Conservation (phyloP, 2,329 filamentous ascomycete species). For the Cladosporium sp. region DNA sequence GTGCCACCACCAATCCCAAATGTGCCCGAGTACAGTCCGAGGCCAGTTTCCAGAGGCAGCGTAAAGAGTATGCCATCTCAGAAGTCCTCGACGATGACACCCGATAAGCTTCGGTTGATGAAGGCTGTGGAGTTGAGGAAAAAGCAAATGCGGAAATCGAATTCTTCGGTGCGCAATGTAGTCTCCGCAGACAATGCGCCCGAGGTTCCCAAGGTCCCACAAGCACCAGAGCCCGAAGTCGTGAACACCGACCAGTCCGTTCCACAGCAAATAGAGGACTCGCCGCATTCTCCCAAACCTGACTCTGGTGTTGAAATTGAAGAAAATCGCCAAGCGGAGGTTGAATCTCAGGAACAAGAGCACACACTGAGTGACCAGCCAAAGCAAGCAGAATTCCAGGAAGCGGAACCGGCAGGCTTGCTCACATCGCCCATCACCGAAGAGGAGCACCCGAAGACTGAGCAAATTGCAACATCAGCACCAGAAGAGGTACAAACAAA, state of each 20-base stretch:
- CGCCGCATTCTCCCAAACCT: slow-evolving; percentile 35
- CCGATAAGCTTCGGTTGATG: slow-evolving; percentile 88
- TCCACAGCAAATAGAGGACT: neutral
- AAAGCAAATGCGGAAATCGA: slow-evolving; percentile 58
- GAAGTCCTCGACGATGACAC: slow-evolving; percentile 56
- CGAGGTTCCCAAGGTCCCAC: slow-evolving; percentile 4
- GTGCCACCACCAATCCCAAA: slow-evolving; percentile 33
- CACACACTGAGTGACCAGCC: too few species aligned
- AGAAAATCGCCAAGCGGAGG: slow-evolving; percentile 10
- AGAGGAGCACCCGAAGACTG: neutral
- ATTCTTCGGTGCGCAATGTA: slow-evolving; percentile 15
- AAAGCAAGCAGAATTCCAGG: too few species aligned
- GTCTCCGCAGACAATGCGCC: slow-evolving; percentile 16
- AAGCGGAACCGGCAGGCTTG: neutral
- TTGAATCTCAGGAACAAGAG: neutral
- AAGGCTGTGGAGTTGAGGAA: slow-evolving; percentile 89
- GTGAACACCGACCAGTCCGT: neutral
- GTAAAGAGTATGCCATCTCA: slow-evolving; percentile 42
- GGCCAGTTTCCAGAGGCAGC: slow-evolving; percentile 33
- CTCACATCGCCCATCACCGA: neutral
- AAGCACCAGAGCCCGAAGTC: neutral
- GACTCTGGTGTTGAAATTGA: slow-evolving; percentile 57
- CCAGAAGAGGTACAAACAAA: neutral
- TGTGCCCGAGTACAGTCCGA: slow-evolving; percentile 28
- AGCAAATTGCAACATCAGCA: neutral